Evolutionary conservation across 441 rosid species (phyloP).

Genomic region (Jatropha multifida): DNA sequence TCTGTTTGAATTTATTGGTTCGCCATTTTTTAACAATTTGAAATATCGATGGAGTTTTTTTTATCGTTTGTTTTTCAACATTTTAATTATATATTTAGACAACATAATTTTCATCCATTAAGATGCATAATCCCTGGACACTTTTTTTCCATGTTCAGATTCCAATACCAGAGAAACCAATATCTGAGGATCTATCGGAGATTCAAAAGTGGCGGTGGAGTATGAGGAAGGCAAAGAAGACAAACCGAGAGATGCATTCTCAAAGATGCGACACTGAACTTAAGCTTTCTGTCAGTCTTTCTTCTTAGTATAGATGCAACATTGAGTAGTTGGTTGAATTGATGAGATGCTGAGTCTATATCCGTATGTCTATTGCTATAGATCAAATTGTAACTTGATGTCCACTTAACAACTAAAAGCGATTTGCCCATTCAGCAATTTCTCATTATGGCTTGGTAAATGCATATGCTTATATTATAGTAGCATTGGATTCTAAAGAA

Average conservation of each 20-base stretch:
- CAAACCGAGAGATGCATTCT: constrained; percentile 84
- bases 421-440: neutral
- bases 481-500: constrained; percentile 27
- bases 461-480: constrained; percentile 9
- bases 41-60: neutral
- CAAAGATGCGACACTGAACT: constrained; percentile 86
- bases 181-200: constrained; percentile 57
- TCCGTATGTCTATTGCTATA: neutral
- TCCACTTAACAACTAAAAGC: neutral
- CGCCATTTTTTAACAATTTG: neutral
- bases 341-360: constrained; percentile 10
- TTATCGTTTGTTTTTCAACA: neutral
- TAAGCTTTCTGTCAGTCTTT: constrained; percentile 75
- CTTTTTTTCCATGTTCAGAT: constrained; percentile 35
- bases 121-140: neutral
- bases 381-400: constrained; percentile 12
- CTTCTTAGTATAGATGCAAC: constrained; percentile 5
- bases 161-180: constrained; percentile 66
- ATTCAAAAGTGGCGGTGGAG: constrained; percentile 75
- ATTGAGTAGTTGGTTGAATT: constrained; percentile 6
- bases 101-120: neutral
- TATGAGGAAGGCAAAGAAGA: constrained; percentile 68
- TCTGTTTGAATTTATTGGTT: neutral
- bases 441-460: constrained; percentile 3
- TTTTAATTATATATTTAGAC: neutral